phyloP scores from a whole-genome alignment of 176 grass and related monocot genomes.

The Leersia perrieri region DNA sequence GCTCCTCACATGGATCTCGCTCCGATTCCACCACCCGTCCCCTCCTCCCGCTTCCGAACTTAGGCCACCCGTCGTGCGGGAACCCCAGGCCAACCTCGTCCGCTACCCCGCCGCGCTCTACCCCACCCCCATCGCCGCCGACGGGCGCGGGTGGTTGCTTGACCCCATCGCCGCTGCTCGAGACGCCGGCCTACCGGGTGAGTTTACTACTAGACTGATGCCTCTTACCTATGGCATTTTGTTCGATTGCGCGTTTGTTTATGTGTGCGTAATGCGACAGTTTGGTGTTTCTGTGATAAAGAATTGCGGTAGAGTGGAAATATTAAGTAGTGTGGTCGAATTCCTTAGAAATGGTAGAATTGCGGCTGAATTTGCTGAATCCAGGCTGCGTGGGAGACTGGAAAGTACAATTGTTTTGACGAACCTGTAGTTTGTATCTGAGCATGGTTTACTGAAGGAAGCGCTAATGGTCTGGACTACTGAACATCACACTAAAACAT shows the following conservation, averaged over 20 bases:
- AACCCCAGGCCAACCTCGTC: conserved; percentile 55
- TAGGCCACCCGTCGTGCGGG: conserved; percentile 11
- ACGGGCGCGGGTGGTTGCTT: conserved; percentile 67
- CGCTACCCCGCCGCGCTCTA: conserved; percentile 56
- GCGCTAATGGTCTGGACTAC: conserved; percentile 1
- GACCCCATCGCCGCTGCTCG: conserved; percentile 54
- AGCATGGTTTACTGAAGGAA: not conserved
- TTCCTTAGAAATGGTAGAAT: not conserved
- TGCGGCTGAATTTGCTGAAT: not conserved
- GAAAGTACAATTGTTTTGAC: not conserved
- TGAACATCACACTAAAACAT: not conserved
- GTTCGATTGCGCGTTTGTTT: not conserved
- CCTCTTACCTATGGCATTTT: not conserved
- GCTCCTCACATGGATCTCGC: conserved; percentile 79
- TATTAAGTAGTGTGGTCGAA: not conserved
- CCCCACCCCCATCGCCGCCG: conserved; percentile 57
- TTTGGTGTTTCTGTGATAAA: not conserved
- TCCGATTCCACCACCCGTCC: conserved; percentile 57
- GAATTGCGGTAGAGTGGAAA: not conserved
- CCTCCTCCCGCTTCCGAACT: conserved; percentile 3
- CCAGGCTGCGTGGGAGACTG: not conserved
- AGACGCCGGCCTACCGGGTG: conserved; percentile 56
- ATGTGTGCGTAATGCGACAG: not conserved
- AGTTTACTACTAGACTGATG: not conserved
- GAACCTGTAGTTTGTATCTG: not conserved